phyloP scores from a whole-genome alignment of 495 filamentous ascomycete species.

The Penicilliopsis zonata region DNA sequence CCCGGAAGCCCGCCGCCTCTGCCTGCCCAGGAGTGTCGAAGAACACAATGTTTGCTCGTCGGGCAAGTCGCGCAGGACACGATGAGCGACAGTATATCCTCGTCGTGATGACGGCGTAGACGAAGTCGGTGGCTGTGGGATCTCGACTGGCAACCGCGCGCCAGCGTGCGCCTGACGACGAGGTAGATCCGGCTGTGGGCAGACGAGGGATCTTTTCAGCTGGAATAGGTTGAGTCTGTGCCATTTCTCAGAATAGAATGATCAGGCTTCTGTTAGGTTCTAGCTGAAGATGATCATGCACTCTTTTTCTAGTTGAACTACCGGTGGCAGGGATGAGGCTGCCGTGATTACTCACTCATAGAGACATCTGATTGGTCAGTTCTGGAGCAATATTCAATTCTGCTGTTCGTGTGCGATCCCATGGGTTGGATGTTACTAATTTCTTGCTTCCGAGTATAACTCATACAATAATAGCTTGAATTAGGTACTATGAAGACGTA shows the following conservation, averaged over 20 bases:
- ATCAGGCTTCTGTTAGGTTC: too few relatives aligned
- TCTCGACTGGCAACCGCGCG: constrained; percentile 42
- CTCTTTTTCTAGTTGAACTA: too few relatives aligned
- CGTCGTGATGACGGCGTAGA: constrained; percentile 52
- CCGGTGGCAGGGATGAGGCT: too few relatives aligned
- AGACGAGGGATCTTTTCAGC: constrained; percentile 18
- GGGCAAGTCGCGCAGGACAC: constrained; percentile 47
- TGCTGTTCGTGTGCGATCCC: too few relatives aligned
- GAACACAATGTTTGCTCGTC: constrained; percentile 49
- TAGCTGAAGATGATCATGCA: too few relatives aligned
- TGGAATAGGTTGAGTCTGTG: constrained; percentile 1
- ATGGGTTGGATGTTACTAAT: too few relatives aligned
- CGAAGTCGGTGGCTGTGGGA: constrained; percentile 35
- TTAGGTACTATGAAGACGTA: too few relatives aligned
- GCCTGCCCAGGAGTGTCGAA: constrained; percentile 43
- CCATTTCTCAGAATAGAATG: not conserved
- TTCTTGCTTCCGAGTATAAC: too few relatives aligned
- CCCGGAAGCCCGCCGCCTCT: constrained; percentile 41
- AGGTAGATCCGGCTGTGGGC: constrained; percentile 5
- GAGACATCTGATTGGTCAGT: too few relatives aligned
- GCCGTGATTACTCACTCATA: too few relatives aligned
- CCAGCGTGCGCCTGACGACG: constrained; percentile 35
- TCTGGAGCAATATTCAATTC: too few relatives aligned
- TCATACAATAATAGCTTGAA: too few relatives aligned
- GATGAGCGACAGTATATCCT: constrained; percentile 53